These are phyloP conservation scores for Moesziomyces sp. DNA, from an alignment of 1,284 basidiomycete species.

Conservation along the genomic window DNA sequence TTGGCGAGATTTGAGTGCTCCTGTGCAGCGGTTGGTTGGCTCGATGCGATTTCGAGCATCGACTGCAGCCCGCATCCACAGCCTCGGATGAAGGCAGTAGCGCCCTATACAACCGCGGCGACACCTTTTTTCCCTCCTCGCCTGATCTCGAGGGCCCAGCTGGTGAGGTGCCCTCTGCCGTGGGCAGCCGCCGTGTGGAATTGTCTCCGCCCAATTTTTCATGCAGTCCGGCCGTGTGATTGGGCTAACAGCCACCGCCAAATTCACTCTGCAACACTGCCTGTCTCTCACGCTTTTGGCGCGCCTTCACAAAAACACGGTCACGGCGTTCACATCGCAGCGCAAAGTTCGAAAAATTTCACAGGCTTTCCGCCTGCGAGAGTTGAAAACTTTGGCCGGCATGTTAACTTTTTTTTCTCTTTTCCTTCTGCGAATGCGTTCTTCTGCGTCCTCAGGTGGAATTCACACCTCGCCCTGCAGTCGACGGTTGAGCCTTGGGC, in stretches of 20 bases:
- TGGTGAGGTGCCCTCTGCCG: not conserved
- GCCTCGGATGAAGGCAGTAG: conserved; percentile 35
- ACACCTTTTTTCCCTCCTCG: conserved; percentile 1
- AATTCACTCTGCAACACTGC: conserved; percentile 1
- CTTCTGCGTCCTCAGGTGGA: not conserved
- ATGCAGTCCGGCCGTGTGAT: conserved; percentile 13
- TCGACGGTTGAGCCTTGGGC: too few relatives aligned
- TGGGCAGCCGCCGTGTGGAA: not conserved
- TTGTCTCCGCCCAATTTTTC: not conserved
- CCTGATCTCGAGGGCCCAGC: not conserved
- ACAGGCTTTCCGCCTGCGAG: not conserved
- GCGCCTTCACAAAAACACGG: conserved; percentile 1
- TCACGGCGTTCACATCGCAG: conserved; percentile 28
- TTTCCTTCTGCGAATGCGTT: not conserved
- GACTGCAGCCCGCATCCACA: not conserved
- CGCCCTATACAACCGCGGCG: conserved; percentile 18
- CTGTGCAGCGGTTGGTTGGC: not conserved
- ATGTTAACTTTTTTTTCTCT: conserved; percentile 33
- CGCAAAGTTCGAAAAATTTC: conserved; percentile 27
- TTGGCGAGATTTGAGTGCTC: not conserved
- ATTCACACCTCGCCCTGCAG: not conserved
- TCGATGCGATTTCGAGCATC: not conserved
- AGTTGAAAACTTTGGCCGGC: not conserved
- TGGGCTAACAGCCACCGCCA: conserved; percentile 2
- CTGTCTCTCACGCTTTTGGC: not conserved